These are phyloP conservation scores for Dendrobium chrysotoxum DNA, from an alignment of 106 monocot genomes.

Conservation along the genomic window DNA sequence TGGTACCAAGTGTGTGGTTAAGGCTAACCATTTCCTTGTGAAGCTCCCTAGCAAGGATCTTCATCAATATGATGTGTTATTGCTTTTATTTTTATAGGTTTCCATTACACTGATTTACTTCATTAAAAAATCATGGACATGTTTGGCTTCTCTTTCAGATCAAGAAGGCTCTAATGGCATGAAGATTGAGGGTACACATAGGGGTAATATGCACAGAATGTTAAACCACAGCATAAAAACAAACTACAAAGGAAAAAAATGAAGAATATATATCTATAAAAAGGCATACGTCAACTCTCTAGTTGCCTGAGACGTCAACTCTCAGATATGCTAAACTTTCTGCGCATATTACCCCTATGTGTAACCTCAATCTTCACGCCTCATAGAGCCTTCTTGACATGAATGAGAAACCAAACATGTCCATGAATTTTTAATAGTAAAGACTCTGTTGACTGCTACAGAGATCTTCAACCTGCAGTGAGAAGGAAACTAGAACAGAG, in stretches of 20 bases:
- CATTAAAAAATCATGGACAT: not conserved
- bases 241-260: not conserved
- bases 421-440: not conserved
- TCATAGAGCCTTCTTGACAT: constrained; percentile 71
- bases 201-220: constrained; percentile 60
- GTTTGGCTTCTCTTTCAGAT: constrained; percentile 21
- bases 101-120: no score
- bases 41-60: no score
- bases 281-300: constrained; percentile 48
- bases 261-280: not conserved
- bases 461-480: no score
- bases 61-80: no score
- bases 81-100: no score
- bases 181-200: constrained; percentile 68
- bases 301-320: constrained; percentile 58
- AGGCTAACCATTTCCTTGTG: no score
- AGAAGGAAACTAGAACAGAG: no score
- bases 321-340: constrained; percentile 59
- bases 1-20: no score
- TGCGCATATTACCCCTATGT: constrained; percentile 56
- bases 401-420: not conserved
- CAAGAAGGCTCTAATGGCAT: constrained; percentile 67
- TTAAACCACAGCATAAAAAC: constrained; percentile 7
- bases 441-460: no score
- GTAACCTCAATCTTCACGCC: constrained; percentile 77